A percentile compares a stretch with the other conserved stretches of the same genome.
Evolutionary conservation across 495 filamentous ascomycete genomes (phyloP).

Genomic region (Echria macrotheca): DNA sequence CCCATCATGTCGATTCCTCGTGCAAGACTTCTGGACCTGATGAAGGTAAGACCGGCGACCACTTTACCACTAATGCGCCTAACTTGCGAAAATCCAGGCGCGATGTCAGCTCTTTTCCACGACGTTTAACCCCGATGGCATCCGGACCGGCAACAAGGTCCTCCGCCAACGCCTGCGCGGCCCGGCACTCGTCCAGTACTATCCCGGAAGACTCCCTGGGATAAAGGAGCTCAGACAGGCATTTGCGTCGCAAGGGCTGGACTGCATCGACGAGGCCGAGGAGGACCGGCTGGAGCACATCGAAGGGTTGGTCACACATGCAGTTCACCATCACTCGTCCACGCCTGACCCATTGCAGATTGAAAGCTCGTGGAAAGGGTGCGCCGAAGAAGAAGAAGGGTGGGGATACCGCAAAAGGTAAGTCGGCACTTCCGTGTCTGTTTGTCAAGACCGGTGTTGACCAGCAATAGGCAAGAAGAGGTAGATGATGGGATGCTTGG

Average conservation of each 20-base stretch:
- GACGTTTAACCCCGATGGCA: conserved; percentile 78
- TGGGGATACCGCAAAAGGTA: conserved; percentile 49
- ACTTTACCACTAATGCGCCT: neutral
- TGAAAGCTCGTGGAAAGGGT: conserved; percentile 78
- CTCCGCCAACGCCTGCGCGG: conserved; percentile 79
- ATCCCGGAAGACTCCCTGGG: conserved; percentile 68
- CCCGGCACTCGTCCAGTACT: conserved; percentile 74
- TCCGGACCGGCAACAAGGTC: conserved; percentile 81
- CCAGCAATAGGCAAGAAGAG: conserved; percentile 22
- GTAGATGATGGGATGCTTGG: conserved; percentile 16
- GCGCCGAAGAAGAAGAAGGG: conserved; percentile 84
- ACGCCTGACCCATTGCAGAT: conserved; percentile 39
- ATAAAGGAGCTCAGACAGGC: conserved; percentile 61
- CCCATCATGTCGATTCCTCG: conserved; percentile 67
- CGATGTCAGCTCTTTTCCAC: conserved; percentile 88
- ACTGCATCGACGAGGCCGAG: conserved; percentile 66
- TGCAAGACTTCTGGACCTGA: conserved; percentile 66
- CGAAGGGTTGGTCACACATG: conserved; percentile 37
- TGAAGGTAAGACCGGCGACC: conserved; percentile 56
- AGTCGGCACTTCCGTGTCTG: conserved; percentile 17
- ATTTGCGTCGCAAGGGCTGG: conserved; percentile 50
- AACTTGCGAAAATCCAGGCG: conserved; percentile 46
- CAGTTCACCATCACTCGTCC: neutral
- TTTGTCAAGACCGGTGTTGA: conserved; percentile 11
- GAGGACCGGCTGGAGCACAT: conserved; percentile 75